A percentile compares a stretch with the other conserved stretches of the same genome.
These are phyloP conservation scores for Hygrophoropsis aurantiaca DNA, from an alignment of 768 basidiomycete species.

Conservation along the genomic window DNA sequence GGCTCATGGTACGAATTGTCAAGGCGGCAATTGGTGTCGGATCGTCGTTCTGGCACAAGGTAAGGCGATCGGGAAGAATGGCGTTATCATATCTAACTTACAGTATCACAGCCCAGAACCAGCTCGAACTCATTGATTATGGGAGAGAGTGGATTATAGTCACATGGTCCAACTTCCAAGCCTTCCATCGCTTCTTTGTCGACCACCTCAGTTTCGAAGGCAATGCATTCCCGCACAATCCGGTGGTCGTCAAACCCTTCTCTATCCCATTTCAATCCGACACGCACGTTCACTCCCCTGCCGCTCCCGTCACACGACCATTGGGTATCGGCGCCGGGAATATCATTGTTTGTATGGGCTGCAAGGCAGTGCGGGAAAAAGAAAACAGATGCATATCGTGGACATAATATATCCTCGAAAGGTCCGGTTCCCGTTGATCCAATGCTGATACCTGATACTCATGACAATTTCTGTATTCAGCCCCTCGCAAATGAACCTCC, in stretches of 20 bases:
- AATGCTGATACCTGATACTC: no score
- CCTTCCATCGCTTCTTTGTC: conserved; percentile 91
- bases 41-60: conserved; percentile 89
- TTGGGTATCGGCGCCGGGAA: conserved; percentile 80
- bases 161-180: conserved; percentile 92
- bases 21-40: conserved; percentile 96
- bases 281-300: conserved; percentile 27
- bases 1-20: conserved; percentile 92
- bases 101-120: conserved; percentile 54
- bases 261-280: conserved; percentile 21
- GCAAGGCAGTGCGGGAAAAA: conserved; percentile 70
- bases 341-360: conserved; percentile 70
- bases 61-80: conserved; percentile 32
- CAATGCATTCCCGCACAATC: conserved; percentile 61
- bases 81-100: not conserved
- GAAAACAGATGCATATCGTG: conserved; percentile 76
- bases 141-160: conserved; percentile 82
- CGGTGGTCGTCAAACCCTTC: conserved; percentile 41
- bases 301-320: conserved; percentile 83
- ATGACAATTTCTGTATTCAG: conserved; percentile 18
- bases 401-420: conserved; percentile 88
- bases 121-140: conserved; percentile 88
- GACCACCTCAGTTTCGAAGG: conserved; percentile 82
- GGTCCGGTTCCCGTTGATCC: conserved; percentile 49
- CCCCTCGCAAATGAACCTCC: conserved; percentile 36